These are phyloP conservation scores for Mycena pura DNA, from an alignment of 768 basidiomycete genomes.

Conservation along the genomic window DNA sequence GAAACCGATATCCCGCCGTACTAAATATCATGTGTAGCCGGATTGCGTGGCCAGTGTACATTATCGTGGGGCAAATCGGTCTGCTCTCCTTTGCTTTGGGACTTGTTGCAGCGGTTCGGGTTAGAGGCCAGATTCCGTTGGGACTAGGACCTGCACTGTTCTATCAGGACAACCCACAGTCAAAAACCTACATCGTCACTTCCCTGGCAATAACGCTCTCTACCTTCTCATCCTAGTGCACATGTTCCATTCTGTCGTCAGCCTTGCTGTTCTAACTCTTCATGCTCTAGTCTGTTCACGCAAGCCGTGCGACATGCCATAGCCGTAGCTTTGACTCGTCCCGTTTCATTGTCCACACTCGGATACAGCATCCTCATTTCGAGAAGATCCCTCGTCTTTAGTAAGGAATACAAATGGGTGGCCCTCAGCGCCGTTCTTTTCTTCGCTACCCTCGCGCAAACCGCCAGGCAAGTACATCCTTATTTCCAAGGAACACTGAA, in stretches of 20 bases:
- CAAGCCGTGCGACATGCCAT: constrained; percentile 4
- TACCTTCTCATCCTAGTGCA: background rate
- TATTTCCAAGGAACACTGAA: background rate
- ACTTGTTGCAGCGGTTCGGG: background rate
- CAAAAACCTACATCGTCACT: background rate
- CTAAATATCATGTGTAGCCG: too few relatives aligned
- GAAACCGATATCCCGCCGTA: too few relatives aligned
- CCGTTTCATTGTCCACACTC: background rate
- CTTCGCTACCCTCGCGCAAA: constrained; percentile 7
- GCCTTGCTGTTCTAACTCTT: background rate
- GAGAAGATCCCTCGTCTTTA: background rate
- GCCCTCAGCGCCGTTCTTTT: background rate
- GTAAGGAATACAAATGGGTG: background rate
- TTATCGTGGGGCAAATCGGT: background rate
- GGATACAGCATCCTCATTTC: constrained; percentile 7
- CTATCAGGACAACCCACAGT: background rate
- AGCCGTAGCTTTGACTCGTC: background rate
- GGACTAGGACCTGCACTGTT: background rate
- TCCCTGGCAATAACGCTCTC: background rate
- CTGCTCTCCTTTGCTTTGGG: background rate
- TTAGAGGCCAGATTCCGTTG: background rate
- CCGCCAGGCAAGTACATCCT: background rate
- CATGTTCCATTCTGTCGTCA: background rate
- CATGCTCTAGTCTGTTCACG: constrained; percentile 2
- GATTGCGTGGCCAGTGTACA: background rate